Evolutionary conservation across 2,329 filamentous ascomycete species (phyloP), one percentile per base, ranked within the genome.

Genomic region (Geoglossum cookeanum): DNA sequence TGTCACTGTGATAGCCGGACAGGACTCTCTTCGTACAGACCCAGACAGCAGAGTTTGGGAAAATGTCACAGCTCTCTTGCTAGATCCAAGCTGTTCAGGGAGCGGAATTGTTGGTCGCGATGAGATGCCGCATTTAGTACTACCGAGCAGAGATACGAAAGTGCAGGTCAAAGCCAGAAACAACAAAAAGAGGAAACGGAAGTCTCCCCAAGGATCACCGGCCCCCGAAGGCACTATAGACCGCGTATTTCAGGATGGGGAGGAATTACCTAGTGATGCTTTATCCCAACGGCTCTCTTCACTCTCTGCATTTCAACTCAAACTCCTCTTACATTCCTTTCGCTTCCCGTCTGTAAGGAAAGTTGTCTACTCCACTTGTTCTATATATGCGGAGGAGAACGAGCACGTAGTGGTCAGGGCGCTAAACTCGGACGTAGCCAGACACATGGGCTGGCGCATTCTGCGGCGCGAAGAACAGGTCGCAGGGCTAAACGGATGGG

Each of bases 41-140:
- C 87, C 89, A 0, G 62, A 69, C 1, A 75, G 79, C 0, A 68
- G 74, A 2, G 74, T 77, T 52, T 91, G 84, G 64, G 70, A 71
- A 52, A 72, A 80, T n/a, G 87, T 96, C n/a, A 80, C 81, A 0
- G 85, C 84, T 6, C 73, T 98, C 45, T 75, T 98, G 0, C 76
- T 98, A 1, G 92, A 98, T 66, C 92, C 92, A 0, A 95, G 88
- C 67, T 98, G 92, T 67, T 96, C 90, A 1, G 92, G 92, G 0
- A 96, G 88, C 66, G 92, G 92, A 0, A 98, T 98, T 58, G 81
- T 96, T 29, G 87, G 90, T 1, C 79, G 92, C 22, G 89, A 96
- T 63, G 86, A 89, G 51, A 79, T 83, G 67, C 81, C 87, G 3
- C 71, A 78, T 61, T 68, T 92, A 45, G 75, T 83, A 60, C 73